A percentile compares a stretch with the other conserved stretches of the same genome.
phyloP scores from a whole-genome alignment of 345 rosid genomes.

The Raphanus sativus region DNA sequence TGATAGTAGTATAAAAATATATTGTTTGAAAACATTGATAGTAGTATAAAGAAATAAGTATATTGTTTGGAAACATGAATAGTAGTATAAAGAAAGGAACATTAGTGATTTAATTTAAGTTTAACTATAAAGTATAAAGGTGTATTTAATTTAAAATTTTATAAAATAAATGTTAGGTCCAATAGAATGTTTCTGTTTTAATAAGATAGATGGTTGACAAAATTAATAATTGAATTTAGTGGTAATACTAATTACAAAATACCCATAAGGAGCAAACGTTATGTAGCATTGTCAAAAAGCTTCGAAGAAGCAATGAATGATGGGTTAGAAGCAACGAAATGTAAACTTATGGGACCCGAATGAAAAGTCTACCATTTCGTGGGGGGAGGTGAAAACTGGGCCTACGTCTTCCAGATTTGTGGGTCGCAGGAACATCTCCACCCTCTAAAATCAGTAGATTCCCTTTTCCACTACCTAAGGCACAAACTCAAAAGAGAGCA shows the following conservation, averaged over 20 bases:
- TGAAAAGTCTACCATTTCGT: slow-evolving; percentile 23
- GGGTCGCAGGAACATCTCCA: slow-evolving; percentile 37
- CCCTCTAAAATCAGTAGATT: slow-evolving; percentile 31
- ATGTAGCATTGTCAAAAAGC: slow-evolving; percentile 15
- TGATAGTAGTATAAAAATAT: no score
- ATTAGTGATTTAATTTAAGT: no score
- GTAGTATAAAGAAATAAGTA: no score
- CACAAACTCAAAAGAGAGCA: slow-evolving; percentile 36
- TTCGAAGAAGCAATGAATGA: slow-evolving; percentile 17
- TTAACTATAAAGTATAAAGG: no score
- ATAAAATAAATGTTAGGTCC: no score
- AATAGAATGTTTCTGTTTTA: no score
- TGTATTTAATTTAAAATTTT: no score
- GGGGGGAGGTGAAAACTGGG: slow-evolving; percentile 28
- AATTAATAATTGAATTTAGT: not conserved
- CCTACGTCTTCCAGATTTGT: slow-evolving; percentile 37
- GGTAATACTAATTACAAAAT: slow-evolving; percentile 13
- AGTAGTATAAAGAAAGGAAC: no score
- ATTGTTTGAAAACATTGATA: no score
- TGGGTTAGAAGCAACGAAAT: slow-evolving; percentile 22
- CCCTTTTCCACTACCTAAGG: slow-evolving; percentile 37
- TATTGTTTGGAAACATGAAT: no score
- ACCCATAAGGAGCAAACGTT: slow-evolving; percentile 20
- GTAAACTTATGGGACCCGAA: slow-evolving; percentile 28
- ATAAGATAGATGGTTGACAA: slow-evolving; percentile 7